A percentile compares a stretch with the other conserved stretches of the same genome.
Conservation (phyloP, 2,329 filamentous ascomycete genomes). For the Talaromyces pinophilus region DNA sequence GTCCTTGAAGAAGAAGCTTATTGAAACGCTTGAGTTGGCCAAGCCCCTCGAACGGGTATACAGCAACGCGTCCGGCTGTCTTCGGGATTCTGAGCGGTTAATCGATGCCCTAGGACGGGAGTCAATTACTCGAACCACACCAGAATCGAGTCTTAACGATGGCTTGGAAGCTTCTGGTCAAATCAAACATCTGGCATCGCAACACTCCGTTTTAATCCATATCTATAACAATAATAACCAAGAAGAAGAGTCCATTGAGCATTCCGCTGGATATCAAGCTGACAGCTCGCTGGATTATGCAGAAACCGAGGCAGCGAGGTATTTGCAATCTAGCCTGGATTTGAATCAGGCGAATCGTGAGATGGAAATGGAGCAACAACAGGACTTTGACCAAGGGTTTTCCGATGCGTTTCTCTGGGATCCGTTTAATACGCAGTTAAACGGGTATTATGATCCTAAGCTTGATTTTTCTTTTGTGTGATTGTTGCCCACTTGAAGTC, state of each 20-base stretch:
- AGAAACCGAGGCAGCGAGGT: not conserved
- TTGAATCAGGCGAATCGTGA: not conserved
- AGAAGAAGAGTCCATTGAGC: not conserved
- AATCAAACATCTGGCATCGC: not conserved
- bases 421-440: not conserved
- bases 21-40: not conserved
- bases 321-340: not conserved
- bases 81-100: not conserved
- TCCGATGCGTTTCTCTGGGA: not conserved
- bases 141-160: no score
- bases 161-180: no score
- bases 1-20: not conserved
- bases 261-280: not conserved
- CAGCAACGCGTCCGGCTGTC: not conserved
- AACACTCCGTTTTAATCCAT: not conserved
- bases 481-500: not conserved
- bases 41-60: not conserved
- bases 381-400: not conserved
- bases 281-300: not conserved
- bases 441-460: not conserved
- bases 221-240: not conserved
- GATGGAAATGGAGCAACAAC: not conserved
- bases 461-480: not conserved
- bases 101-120: not conserved
- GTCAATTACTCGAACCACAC: not conserved